phyloP scores from a whole-genome alignment of 1,284 basidiomycete genomes.

The Pholiota adiposa region DNA sequence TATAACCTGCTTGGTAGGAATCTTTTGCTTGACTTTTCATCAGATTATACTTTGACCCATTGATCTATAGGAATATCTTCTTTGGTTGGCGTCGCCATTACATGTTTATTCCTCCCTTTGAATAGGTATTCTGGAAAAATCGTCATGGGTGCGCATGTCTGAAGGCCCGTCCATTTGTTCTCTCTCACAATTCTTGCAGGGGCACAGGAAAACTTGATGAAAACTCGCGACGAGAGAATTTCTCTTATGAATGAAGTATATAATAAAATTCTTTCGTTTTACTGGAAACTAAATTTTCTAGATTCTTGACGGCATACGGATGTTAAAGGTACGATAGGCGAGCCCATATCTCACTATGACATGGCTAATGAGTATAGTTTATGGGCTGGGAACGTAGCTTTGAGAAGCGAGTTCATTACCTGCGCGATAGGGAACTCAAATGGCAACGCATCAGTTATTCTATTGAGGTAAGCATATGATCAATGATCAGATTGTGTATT shows the following conservation, averaged over 20 bases:
- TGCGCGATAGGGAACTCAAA: constrained; percentile 80
- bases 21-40: neutral
- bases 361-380: constrained; percentile 52
- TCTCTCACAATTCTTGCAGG: constrained; percentile 21
- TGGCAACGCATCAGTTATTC: constrained; percentile 86
- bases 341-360: too few relatives aligned
- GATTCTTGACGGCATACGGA: constrained; percentile 88
- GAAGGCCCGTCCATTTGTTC: neutral
- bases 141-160: constrained; percentile 62
- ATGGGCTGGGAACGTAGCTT: constrained; percentile 97
- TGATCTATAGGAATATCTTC: constrained; percentile 59
- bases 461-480: constrained; percentile 62
- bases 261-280: constrained; percentile 8
- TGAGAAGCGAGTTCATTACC: constrained; percentile 73
- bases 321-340: constrained; percentile 72
- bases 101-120: constrained; percentile 83
- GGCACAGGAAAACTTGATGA: constrained; percentile 89
- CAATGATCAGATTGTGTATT: neutral
- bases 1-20: constrained; percentile 78
- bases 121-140: constrained; percentile 89
- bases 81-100: constrained; percentile 82
- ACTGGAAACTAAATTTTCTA: constrained; percentile 26
- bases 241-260: constrained; percentile 88
- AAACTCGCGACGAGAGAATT: constrained; percentile 88
- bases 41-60: neutral